These are phyloP conservation scores for Paspalum vaginatum DNA, from an alignment of 176 grass and related monocot genomes.

Conservation along the genomic window DNA sequence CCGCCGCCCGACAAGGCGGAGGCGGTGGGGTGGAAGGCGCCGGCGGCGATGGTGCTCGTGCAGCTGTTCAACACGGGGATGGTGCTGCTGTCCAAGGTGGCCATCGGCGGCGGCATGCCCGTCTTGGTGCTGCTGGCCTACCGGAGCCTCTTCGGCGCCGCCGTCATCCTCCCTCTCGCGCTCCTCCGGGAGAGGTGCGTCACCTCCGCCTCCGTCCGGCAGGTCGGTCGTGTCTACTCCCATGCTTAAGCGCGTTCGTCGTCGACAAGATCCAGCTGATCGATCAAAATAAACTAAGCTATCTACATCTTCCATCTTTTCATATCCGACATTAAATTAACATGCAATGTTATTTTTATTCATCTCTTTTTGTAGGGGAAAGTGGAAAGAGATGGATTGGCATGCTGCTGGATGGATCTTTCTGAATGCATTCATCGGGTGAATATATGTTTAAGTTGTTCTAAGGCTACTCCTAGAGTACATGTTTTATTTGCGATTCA, in stretches of 20 bases:
- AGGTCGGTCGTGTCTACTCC: too few species aligned
- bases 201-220: too few species aligned
- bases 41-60: constrained; percentile 44
- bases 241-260: too few species aligned
- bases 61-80: constrained; percentile 61
- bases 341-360: too few species aligned
- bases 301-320: too few species aligned
- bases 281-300: too few species aligned
- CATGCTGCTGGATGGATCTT: constrained; percentile 52
- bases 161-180: constrained; percentile 44
- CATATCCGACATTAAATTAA: too few species aligned
- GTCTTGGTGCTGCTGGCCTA: constrained; percentile 54
- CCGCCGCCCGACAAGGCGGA: neutral
- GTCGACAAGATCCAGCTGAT: too few species aligned
- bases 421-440: constrained; percentile 67
- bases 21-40: constrained; percentile 42
- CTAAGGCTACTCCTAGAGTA: neutral
- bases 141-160: constrained; percentile 51
- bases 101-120: constrained; percentile 47
- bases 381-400: constrained; percentile 55
- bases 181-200: constrained; percentile 39
- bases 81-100: constrained; percentile 56
- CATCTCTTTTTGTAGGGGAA: constrained; percentile 22
- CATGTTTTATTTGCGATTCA: too few species aligned
- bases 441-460: neutral